Evolutionary conservation across 108 stramenopile species (phyloP), one percentile per base, ranked within the genome.

Genomic region (Nannochloropsis gaditana): DNA sequence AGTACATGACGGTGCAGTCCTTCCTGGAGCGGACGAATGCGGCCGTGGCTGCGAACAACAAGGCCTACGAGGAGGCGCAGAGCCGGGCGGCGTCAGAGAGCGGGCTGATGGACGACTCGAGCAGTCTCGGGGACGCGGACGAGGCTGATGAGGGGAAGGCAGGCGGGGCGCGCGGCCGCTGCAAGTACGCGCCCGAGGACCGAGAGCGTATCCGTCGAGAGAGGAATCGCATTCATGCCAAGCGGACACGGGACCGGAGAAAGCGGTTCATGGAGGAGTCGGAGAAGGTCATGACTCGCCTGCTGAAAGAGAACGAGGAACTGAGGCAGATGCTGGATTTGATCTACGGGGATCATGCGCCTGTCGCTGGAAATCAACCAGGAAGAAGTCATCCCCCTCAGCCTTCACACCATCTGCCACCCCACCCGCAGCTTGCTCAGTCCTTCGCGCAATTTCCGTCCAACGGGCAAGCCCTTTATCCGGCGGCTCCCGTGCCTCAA

Each of bases 181-280:
- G 93, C 80, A 91, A 92, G 83, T 95, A 94, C 84, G 91, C 94
- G 11, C 92, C 93, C 2, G 92, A 90, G 42, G 94, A 95, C 91
- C 91, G 94, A 11, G 95, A 95, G 85, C 89, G 91, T 84, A 94
- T 95, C 85, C 93, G 94, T 42, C 88, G 94, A 83, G 95, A 95
- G 85, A 87, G 95, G 19, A 95, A 95, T 84, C 92, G 95, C n/a
- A 95, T 95, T 94, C 95, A 95, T 85, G 95, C 95, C 82, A 94
- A 94, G 86, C 91, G 93, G 81, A 95, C 94, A 21, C 86, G 95
- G 44, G 95, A 95, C 80, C 2, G 84, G 43, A 85, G 80, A 44
- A 85, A 85, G 80, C 31, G 44, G 43, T 85, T 85, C 3, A 44
- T 85, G 42, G 43, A 80, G 84, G 80, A 80, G 17, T 80, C 44